These are phyloP conservation scores for Rubroboletus pulcherrimus DNA, from an alignment of 768 basidiomycete species.

Conservation along the genomic window DNA sequence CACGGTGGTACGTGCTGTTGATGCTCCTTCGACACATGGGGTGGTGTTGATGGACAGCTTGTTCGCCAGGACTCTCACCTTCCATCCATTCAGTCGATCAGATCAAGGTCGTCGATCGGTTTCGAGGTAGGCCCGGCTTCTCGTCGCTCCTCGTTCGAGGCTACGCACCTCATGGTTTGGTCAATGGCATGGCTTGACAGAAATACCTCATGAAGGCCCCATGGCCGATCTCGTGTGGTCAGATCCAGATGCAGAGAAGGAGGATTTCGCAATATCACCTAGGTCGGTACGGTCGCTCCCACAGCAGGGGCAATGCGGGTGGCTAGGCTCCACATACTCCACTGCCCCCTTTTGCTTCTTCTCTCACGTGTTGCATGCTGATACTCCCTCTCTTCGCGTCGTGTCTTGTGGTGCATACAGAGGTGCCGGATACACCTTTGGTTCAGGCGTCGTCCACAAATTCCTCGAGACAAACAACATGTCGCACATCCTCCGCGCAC, in stretches of 20 bases:
- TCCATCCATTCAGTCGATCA: slow-evolving; percentile 99
- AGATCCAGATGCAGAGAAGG: slow-evolving; percentile 98
- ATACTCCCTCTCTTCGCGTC: slow-evolving; percentile 3
- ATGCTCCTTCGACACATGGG: not conserved
- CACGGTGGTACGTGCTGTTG: slow-evolving; percentile 71
- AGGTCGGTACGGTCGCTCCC: slow-evolving; percentile 51
- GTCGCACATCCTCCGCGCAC: slow-evolving; percentile 96
- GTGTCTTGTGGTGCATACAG: slow-evolving; percentile 38
- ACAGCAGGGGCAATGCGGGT: slow-evolving; percentile 5
- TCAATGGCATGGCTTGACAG: slow-evolving; percentile 38
- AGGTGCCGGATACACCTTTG: slow-evolving; percentile 98
- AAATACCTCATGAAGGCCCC: slow-evolving; percentile 98
- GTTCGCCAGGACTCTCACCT: slow-evolving; percentile 76
- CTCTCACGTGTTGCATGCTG: slow-evolving; percentile 9
- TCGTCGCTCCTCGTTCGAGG: slow-evolving; percentile 19
- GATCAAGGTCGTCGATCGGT: slow-evolving; percentile 98
- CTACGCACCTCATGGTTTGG: slow-evolving; percentile 21
- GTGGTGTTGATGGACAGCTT: slow-evolving; percentile 1
- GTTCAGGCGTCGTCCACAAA: slow-evolving; percentile 95
- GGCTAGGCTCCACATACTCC: slow-evolving; percentile 8
- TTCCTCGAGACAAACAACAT: slow-evolving; percentile 95
- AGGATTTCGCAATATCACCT: slow-evolving; percentile 98
- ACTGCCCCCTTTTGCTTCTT: slow-evolving; percentile 8
- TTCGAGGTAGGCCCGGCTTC: slow-evolving; percentile 63
- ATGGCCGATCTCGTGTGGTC: slow-evolving; percentile 99